Percentiles rank a stretch among this genome's conserved stretches.
These are phyloP conservation scores for Neurospora sp. DNA, from an alignment of 495 filamentous ascomycete species.

Conservation along the genomic window DNA sequence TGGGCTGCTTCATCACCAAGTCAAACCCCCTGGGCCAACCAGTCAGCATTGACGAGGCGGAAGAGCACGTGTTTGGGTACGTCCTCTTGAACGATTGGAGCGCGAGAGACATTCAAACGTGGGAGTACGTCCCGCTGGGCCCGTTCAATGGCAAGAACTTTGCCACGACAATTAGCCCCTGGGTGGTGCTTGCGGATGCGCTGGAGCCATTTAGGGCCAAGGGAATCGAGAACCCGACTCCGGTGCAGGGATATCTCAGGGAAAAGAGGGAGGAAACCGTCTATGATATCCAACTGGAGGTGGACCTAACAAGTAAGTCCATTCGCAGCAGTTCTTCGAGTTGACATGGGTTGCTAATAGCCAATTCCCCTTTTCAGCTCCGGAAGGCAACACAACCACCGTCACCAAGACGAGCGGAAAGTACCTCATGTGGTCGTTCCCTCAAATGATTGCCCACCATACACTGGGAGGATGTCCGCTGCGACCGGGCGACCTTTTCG, in stretches of 20 bases:
- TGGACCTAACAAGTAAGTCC: conserved; percentile 57
- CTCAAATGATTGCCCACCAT: conserved; percentile 92
- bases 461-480: conserved; percentile 77
- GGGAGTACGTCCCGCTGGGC: conserved; percentile 80
- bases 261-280: conserved; percentile 52
- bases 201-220: conserved; percentile 52
- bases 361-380: conserved; percentile 27
- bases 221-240: conserved; percentile 54
- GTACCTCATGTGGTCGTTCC: conserved; percentile 82
- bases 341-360: neutral
- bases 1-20: conserved; percentile 70
- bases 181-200: conserved; percentile 81
- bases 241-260: conserved; percentile 58
- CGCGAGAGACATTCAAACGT: conserved; percentile 79
- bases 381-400: conserved; percentile 52
- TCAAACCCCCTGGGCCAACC: conserved; percentile 56
- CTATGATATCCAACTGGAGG: conserved; percentile 66
- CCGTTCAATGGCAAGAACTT: conserved; percentile 94
- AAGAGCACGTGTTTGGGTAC: conserved; percentile 72
- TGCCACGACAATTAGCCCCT: conserved; percentile 77
- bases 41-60: conserved; percentile 51
- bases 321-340: neutral
- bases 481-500: conserved; percentile 72
- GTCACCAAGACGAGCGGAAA: conserved; percentile 54
- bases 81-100: conserved; percentile 95